phyloP scores from a whole-genome alignment of 345 rosid genomes.

The Limnanthes douglasii region DNA sequence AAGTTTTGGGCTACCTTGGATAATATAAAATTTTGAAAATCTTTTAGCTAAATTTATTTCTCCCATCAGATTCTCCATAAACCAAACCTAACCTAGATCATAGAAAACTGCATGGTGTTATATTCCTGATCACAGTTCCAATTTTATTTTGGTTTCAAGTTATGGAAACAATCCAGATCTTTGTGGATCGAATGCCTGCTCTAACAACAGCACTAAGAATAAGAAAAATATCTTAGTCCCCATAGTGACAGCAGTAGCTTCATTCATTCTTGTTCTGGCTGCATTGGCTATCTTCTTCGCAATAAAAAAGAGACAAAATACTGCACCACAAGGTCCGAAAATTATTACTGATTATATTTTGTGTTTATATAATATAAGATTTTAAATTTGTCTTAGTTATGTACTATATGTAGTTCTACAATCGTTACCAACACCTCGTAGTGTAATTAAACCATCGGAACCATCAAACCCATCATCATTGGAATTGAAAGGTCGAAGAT shows the following conservation, averaged over 20 bases:
- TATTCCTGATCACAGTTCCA: too few relatives aligned
- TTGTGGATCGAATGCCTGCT: too few relatives aligned
- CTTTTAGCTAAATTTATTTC: slow-evolving; percentile 2
- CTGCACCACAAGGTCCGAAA: slow-evolving; percentile 3
- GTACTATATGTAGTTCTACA: too few relatives aligned
- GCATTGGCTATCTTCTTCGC: slow-evolving; percentile 13
- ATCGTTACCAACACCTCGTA: too few relatives aligned
- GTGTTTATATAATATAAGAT: not conserved
- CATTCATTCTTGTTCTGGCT: slow-evolving; percentile 9
- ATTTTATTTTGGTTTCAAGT: too few relatives aligned
- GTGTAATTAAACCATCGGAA: too few relatives aligned
- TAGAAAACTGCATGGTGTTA: too few relatives aligned
- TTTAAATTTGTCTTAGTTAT: too few relatives aligned
- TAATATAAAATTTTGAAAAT: too few relatives aligned
- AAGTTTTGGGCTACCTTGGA: too few relatives aligned
- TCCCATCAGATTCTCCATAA: slow-evolving; percentile 15
- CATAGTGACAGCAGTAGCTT: slow-evolving; percentile 10
- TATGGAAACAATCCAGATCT: slow-evolving; percentile 19
- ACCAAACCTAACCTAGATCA: slow-evolving; percentile 18
- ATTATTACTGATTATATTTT: too few relatives aligned
- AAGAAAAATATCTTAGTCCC: slow-evolving; percentile 21
- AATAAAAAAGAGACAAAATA: slow-evolving; percentile 15
- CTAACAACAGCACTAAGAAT: slow-evolving; percentile 5
- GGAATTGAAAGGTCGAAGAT: slow-evolving; percentile 10
- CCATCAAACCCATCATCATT: not conserved